phyloP scores from a whole-genome alignment of 139 green algal genomes.

The Diplosphaera chodatii region DNA sequence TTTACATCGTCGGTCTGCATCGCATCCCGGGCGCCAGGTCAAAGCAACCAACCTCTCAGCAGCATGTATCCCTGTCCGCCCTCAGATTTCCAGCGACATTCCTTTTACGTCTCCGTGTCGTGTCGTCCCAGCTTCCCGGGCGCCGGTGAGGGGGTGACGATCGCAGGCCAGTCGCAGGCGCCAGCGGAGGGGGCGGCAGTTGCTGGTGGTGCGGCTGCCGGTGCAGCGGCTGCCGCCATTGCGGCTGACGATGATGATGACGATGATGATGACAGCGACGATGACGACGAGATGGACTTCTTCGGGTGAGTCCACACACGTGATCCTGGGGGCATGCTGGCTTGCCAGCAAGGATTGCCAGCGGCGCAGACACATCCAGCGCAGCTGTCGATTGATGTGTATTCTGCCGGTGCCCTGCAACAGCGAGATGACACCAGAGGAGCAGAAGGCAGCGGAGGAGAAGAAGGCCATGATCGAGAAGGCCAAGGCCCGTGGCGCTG shows the following conservation, averaged over 20 bases:
- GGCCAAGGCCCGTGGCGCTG: constrained; percentile 25
- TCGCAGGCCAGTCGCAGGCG: constrained; percentile 10
- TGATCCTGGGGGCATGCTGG: no score
- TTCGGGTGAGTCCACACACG: constrained; percentile 48
- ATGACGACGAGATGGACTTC: constrained; percentile 58
- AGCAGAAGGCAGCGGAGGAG: constrained; percentile 45
- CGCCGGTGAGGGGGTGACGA: constrained; percentile 23
- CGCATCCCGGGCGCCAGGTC: no score
- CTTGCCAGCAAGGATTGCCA: no score
- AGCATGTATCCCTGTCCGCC: no score
- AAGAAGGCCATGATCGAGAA: constrained; percentile 40
- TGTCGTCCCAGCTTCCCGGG: constrained; percentile 50
- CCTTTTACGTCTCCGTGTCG: no score
- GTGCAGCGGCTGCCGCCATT: background rate
- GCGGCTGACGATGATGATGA: constrained; percentile 9
- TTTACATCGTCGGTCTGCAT: no score
- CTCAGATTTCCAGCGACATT: no score
- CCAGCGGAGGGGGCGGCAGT: background rate
- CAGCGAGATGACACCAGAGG: constrained; percentile 48
- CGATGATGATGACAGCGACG: constrained; percentile 24
- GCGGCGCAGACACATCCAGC: no score
- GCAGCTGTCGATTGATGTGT: no score
- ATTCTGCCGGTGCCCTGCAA: no score
- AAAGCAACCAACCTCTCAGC: no score
- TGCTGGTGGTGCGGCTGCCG: no score